Conservation (phyloP, 257 asterid species). For the Solanum bulbocastanum region DNA sequence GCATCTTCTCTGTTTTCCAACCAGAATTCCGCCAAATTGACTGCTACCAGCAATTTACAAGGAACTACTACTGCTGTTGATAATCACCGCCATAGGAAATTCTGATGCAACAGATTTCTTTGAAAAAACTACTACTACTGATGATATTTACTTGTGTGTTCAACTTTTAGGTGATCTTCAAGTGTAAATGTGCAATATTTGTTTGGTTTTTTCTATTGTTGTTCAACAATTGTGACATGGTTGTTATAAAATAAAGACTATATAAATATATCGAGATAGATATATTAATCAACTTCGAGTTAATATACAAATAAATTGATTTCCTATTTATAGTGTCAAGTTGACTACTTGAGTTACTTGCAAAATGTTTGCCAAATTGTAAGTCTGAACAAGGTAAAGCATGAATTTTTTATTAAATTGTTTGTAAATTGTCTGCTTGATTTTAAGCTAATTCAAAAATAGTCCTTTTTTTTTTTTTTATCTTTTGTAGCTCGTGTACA, state of each 20-base stretch:
- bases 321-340: not conserved
- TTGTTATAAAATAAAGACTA: not conserved
- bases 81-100: not conserved
- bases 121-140: not conserved
- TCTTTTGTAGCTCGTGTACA: too few relatives aligned
- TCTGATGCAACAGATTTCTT: not conserved
- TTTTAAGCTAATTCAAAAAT: too few relatives aligned
- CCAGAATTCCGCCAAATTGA: not conserved
- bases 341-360: too few relatives aligned
- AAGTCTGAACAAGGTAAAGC: too few relatives aligned
- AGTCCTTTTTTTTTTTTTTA: too few relatives aligned
- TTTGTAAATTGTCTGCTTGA: too few relatives aligned
- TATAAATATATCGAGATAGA: too few relatives aligned
- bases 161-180: not conserved
- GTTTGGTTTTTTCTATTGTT: not conserved
- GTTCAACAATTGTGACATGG: not conserved
- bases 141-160: not conserved
- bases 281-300: too few relatives aligned
- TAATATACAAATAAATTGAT: too few relatives aligned
- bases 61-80: not conserved
- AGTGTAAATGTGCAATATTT: not conserved
- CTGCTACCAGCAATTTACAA: not conserved
- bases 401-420: too few relatives aligned
- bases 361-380: too few relatives aligned
- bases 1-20: not conserved